Conservation (phyloP, 1,284 basidiomycete species). For the Ustilago crameri region DNA sequence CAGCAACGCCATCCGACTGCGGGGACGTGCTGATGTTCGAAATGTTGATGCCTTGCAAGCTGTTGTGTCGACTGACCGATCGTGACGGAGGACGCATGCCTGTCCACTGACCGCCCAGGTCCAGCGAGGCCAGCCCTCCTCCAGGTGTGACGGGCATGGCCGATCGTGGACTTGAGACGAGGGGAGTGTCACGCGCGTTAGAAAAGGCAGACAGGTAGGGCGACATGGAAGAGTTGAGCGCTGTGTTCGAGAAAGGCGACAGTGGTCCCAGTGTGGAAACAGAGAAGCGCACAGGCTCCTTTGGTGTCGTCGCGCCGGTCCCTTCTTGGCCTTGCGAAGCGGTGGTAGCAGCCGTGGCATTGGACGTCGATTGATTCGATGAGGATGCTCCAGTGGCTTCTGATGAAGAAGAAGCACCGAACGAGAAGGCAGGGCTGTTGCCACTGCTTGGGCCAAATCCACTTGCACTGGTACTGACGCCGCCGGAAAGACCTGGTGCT, state of each 20-base stretch:
- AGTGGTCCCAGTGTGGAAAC: constrained; percentile 57
- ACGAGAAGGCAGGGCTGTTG: constrained; percentile 46
- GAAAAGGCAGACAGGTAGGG: constrained; percentile 67
- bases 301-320: constrained; percentile 36
- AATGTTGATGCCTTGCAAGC: constrained; percentile 42
- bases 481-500: constrained; percentile 36
- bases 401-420: constrained; percentile 32
- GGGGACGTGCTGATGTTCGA: constrained; percentile 34
- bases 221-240: constrained; percentile 62
- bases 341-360: constrained; percentile 21
- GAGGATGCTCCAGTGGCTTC: constrained; percentile 22
- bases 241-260: constrained; percentile 65
- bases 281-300: constrained; percentile 62
- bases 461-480: constrained; percentile 13
- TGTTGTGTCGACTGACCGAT: constrained; percentile 46
- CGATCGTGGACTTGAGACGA: constrained; percentile 57
- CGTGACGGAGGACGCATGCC: constrained; percentile 51
- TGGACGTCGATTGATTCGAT: constrained; percentile 25
- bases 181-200: constrained; percentile 65
- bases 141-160: constrained; percentile 30
- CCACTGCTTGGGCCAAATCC: constrained; percentile 26
- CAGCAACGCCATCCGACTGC: constrained; percentile 31
- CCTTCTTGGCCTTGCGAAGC: constrained; percentile 29
- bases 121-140: constrained; percentile 34
- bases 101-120: constrained; percentile 47